Evolutionary conservation across 1,139 yeast genomes (phyloP), one percentile per base, ranked within the genome.

Genomic region (Debaryomyces coudertii): DNA sequence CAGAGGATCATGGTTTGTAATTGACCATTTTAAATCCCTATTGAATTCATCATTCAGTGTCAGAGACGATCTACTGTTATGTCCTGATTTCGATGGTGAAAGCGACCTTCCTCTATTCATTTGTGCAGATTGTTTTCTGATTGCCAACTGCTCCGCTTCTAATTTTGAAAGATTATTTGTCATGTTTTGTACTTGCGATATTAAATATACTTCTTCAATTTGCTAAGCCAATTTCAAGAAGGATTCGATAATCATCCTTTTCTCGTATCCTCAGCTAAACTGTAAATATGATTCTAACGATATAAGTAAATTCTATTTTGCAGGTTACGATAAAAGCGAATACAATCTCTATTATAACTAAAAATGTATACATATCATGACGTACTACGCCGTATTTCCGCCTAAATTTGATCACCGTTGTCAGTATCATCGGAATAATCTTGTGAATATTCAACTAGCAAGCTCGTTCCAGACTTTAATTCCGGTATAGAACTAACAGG

Each of bases 1-100:
- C 60, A 80, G 81, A 0, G 89, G 89, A 53, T 83, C 87, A 48
- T 73, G 79, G 52, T 71, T 73, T 45, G 74, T 70, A 40, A 75
- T 73, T 6, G 77, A 70, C 79, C 79, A 75, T 50, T 77, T 77
- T 46, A 76, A 60, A 18, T 74, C 79, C 34, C 65, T 66, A 47
- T 63, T 62, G 47, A 56, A 63, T 29, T 70, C 77, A 44, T 71
- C 77, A 36, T 66, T 65, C 58, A 65, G 67, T 2, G 62, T 56
- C n/a, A 77, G 72, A 14, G 69, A 63, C 20, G 76, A 69, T 40
- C 78, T 57, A 42, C 67, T 60, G 42, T 62, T 61, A 47, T 57
- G 57, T 14, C 62, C 60, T 2, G 62, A 53, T 7, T 64, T 55
- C n/a, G 65, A 52, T 3, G 79, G 79, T 3, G 77, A 71, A 22